A percentile compares a stretch with the other conserved stretches of the same genome.
Evolutionary conservation across 2,329 filamentous ascomycete genomes (phyloP).

Genomic region (Anthostomella pinea): DNA sequence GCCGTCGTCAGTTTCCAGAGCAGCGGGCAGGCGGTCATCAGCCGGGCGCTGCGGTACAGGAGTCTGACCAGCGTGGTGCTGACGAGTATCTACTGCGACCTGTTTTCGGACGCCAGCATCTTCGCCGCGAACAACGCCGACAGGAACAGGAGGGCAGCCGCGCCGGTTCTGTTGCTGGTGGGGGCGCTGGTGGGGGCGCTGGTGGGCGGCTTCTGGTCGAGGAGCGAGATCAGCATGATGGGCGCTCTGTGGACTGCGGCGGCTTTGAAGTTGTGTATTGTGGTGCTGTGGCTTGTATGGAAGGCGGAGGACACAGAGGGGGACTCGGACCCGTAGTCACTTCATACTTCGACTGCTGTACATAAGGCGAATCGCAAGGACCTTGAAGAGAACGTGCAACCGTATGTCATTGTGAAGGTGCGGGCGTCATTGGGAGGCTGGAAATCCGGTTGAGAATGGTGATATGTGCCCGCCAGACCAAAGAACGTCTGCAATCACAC

Average conservation of each 20-base stretch:
- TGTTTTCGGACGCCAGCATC: conserved; percentile 62
- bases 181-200: conserved; percentile 49
- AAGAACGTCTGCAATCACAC: too few relatives aligned
- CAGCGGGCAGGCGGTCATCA: conserved; percentile 73
- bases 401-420: too few relatives aligned
- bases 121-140: conserved; percentile 44
- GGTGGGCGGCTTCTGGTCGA: conserved; percentile 38
- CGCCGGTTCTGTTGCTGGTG: conserved; percentile 47
- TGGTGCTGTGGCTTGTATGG: conserved; percentile 1
- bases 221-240: conserved; percentile 2
- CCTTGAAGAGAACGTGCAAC: too few relatives aligned
- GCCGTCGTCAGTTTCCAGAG: conserved; percentile 71
- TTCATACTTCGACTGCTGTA: too few relatives aligned
- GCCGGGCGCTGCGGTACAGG: conserved; percentile 64
- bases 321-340: too few relatives aligned
- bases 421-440: too few relatives aligned
- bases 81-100: conserved; percentile 76
- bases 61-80: conserved; percentile 75
- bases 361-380: too few relatives aligned
- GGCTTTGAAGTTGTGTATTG: background rate
- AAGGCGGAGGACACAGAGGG: background rate
- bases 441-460: too few relatives aligned
- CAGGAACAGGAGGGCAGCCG: conserved; percentile 47
- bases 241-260: conserved; percentile 3
- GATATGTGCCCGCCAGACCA: too few relatives aligned